These are phyloP conservation scores for Taphrina wiesneri DNA, from an alignment of 1,139 yeast genomes.

Conservation along the genomic window DNA sequence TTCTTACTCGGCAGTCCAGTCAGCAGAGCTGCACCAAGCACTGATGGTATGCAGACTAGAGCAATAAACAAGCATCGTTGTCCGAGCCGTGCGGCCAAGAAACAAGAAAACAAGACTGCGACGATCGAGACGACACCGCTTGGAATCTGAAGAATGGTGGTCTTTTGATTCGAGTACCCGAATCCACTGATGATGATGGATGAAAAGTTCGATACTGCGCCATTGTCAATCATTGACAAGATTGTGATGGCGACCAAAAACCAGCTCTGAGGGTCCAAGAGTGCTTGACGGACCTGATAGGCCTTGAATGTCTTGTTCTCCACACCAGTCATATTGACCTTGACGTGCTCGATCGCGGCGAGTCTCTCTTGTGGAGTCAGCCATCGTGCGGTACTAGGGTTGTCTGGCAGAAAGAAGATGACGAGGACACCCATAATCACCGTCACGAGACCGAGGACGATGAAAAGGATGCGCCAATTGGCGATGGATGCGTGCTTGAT, in stretches of 20 bases:
- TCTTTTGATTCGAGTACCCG: constrained; percentile 43
- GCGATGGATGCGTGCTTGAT: constrained; percentile 44
- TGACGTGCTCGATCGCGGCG: constrained; percentile 56
- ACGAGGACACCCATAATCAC: constrained; percentile 53
- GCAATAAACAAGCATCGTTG: constrained; percentile 35
- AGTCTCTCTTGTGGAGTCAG: constrained; percentile 53
- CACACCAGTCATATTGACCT: constrained; percentile 51
- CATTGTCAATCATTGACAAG: constrained; percentile 52
- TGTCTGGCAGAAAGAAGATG: constrained; percentile 54
- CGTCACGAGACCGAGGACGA: constrained; percentile 53
- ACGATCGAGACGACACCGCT: constrained; percentile 41
- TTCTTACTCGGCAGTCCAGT: constrained; percentile 40
- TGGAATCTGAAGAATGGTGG: constrained; percentile 43
- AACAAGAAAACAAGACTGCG: constrained; percentile 39
- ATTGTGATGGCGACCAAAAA: constrained; percentile 50
- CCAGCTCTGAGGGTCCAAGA: constrained; percentile 51
- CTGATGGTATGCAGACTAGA: constrained; percentile 42
- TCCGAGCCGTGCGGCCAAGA: constrained; percentile 36
- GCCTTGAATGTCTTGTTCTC: constrained; percentile 8
- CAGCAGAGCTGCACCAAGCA: constrained; percentile 42
- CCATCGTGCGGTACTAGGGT: constrained; percentile 46
- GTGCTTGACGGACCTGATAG: constrained; percentile 40
- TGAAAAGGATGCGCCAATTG: constrained; percentile 55
- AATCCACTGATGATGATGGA: constrained; percentile 43
- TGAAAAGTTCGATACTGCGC: constrained; percentile 50